Evolutionary conservation across 139 green algal genomes (phyloP), one percentile per base, ranked within the genome.

Genomic region (Asterochloris sp.): DNA sequence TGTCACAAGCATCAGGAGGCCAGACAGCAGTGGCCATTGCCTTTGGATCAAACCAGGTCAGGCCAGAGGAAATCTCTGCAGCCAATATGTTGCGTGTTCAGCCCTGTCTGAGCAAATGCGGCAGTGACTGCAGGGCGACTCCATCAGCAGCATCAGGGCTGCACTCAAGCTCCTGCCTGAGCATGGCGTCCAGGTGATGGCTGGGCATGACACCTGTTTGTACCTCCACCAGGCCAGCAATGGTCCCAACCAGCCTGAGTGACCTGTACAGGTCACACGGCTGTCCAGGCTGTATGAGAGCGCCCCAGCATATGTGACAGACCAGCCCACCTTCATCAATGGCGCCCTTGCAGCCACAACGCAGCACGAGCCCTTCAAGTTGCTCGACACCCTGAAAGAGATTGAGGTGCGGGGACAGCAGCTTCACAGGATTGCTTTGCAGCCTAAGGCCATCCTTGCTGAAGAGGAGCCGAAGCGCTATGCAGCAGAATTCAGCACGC

Each of bases 251-350:
- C 12, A 61, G 69, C 69, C 38, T 66, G 38, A 24, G 11, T 10
- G 38, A 6, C 21, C 28, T 66, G 1, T 87, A 28, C 87, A 96
- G 90, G 85, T 97, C 11, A 54, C 89, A 23, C 83, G 88, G 16
- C 82, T 91, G 83, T 96, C 93, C 0, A 68, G 88, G 62, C 87
- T 99, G 54, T 99, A 98, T 84, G 94, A 98, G 89, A 98, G 88
- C 29, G 85, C 90, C 0, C 89, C 96, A 4, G 89, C 88, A 28
- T 94, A 97, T 82, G 90, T 98, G 17, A 92, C 87, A 10, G 91
- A 98, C 69, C 96, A 99, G 87, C 90, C 91, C 0, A 27, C 83
- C 17, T 99, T 98, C 84, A 82, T 99, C 0, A 99, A 98, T 75
- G 92, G 92, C 12, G 95, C 95, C 0, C 77, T 97, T 11, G 83